Evolutionary conservation across 2,329 filamentous ascomycete species (phyloP).

Genomic region (Paracoccidioides brasiliensis): DNA sequence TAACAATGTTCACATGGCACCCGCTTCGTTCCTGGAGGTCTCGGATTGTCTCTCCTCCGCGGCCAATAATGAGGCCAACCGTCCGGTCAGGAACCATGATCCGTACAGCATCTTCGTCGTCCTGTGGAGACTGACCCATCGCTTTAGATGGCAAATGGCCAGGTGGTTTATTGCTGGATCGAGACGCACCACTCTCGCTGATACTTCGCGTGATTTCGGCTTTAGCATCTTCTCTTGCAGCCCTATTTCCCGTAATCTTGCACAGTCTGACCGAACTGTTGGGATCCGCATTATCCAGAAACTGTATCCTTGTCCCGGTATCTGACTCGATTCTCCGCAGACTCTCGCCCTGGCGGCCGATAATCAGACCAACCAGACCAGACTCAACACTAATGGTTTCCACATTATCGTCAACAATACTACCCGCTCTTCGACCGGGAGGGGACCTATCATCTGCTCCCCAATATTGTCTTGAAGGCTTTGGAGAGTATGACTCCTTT

Average conservation of each 20-base stretch:
- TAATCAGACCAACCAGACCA: constrained; percentile 76
- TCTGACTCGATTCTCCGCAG: constrained; percentile 72
- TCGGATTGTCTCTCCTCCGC: constrained; percentile 82
- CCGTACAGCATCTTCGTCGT: constrained; percentile 74
- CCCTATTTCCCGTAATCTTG: constrained; percentile 64
- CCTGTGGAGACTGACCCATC: constrained; percentile 36
- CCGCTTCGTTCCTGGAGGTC: constrained; percentile 82
- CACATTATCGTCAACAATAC: constrained; percentile 49
- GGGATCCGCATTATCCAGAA: constrained; percentile 61
- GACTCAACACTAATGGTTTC: constrained; percentile 82
- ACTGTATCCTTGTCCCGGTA: constrained; percentile 73
- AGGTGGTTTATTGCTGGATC: neutral
- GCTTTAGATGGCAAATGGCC: constrained; percentile 4
- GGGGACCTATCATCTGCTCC: constrained; percentile 46
- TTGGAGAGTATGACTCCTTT: constrained; percentile 46
- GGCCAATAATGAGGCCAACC: constrained; percentile 85
- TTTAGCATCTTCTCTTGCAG: constrained; percentile 64
- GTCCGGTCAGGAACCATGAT: constrained; percentile 93
- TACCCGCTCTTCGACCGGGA: constrained; percentile 23
- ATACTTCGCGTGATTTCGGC: constrained; percentile 77
- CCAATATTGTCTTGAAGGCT: constrained; percentile 36
- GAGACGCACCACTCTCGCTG: constrained; percentile 59
- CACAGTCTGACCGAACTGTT: constrained; percentile 66
- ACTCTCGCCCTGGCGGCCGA: constrained; percentile 82
- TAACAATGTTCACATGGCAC: constrained; percentile 93